These are phyloP conservation scores for Aphanomyces astaci DNA, from an alignment of 352 stramenopile species.

Conservation along the genomic window DNA sequence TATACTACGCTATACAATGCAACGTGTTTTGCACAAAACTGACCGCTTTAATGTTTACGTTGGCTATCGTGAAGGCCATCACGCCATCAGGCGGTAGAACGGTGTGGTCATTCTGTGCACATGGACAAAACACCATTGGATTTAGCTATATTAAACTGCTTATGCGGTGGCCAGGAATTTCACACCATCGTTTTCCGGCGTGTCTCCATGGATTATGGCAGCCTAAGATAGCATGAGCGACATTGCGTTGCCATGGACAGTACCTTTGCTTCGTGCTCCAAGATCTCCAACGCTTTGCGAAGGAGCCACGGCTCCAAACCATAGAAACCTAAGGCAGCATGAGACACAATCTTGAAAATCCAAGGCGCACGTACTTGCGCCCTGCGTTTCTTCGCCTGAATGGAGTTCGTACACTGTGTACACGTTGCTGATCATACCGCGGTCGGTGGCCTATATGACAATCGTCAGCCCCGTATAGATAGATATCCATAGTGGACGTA, in stretches of 20 bases:
- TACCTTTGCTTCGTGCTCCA: conserved; percentile 72
- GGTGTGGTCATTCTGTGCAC: no score
- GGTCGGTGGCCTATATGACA: conserved; percentile 42
- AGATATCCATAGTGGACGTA: conserved; percentile 26
- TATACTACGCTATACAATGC: no score
- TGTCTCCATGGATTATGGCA: conserved; percentile 69
- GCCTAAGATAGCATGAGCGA: no score
- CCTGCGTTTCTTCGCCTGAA: conserved; percentile 69
- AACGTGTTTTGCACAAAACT: no score
- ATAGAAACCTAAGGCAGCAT: conserved; percentile 41
- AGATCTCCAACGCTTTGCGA: conserved; percentile 60
- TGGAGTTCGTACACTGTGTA: conserved; percentile 84
- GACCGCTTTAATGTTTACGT: no score
- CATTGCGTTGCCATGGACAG: no score
- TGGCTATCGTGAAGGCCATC: no score
- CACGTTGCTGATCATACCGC: conserved; percentile 72
- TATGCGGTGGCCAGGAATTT: conserved; percentile 74
- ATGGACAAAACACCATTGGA: conserved; percentile 2
- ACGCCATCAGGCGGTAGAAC: no score
- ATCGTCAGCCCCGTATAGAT: no score
- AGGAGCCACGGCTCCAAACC: conserved; percentile 80
- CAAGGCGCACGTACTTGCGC: conserved; percentile 40
- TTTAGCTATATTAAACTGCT: no score
- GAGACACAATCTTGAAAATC: not conserved
- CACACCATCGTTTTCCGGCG: conserved; percentile 76